These are phyloP conservation scores for Trichoderma afroharzianum DNA, from an alignment of 2,329 filamentous ascomycete species.

Conservation along the genomic window DNA sequence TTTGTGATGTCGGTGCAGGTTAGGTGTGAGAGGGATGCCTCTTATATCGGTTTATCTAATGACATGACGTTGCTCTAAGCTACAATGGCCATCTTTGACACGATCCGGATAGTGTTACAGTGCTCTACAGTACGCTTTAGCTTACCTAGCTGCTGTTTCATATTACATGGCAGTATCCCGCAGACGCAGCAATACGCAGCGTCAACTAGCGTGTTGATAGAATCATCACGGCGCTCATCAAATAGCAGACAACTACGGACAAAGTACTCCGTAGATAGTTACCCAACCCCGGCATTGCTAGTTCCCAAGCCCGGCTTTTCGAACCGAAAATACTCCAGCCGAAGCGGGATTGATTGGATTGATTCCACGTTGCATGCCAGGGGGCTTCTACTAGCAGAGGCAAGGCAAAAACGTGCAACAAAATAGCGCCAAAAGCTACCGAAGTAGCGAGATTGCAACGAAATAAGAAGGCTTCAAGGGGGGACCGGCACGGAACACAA, in stretches of 20 bases:
- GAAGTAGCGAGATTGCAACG: slow-evolving; percentile 4
- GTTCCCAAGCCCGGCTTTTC: not conserved
- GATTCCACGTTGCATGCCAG: not conserved
- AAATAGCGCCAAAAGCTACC: not conserved
- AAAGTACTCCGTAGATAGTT: not conserved
- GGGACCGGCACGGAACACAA: not conserved
- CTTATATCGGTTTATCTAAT: not conserved
- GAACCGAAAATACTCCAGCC: not conserved
- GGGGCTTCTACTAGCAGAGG: not conserved
- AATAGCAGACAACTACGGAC: not conserved
- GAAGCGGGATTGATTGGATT: not conserved
- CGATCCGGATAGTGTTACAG: not conserved
- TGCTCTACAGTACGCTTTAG: not conserved
- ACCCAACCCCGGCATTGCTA: not conserved
- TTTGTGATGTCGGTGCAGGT: not conserved
- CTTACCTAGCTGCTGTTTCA: not conserved
- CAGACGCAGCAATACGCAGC: not conserved
- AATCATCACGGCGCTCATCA: not conserved
- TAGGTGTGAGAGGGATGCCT: not conserved
- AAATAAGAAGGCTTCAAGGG: not conserved
- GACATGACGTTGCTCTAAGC: not conserved
- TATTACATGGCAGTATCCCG: not conserved
- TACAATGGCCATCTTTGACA: not conserved
- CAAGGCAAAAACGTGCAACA: not conserved
- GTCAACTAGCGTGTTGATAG: not conserved